A percentile compares a stretch with the other conserved stretches of the same genome.
phyloP scores from a whole-genome alignment of 495 filamentous ascomycete genomes.

The Xylaria telfairii region DNA sequence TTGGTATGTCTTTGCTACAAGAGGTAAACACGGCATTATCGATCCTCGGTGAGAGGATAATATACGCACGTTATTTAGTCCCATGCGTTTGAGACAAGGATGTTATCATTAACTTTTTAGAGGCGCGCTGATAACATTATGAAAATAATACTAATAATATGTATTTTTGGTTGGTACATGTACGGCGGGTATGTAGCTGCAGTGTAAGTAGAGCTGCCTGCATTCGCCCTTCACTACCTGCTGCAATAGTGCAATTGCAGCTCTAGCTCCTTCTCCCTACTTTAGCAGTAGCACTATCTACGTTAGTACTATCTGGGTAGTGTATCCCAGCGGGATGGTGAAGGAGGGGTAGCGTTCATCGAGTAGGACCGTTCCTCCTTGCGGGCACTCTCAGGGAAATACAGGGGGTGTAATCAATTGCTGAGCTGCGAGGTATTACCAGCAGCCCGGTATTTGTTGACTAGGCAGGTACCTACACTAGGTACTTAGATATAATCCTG shows the following conservation, averaged over 20 bases:
- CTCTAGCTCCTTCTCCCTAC: neutral
- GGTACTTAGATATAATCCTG: neutral
- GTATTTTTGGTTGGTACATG: slow-evolving; percentile 9
- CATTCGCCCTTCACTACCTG: neutral
- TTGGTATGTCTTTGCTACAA: too few relatives aligned
- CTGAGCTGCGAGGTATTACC: neutral
- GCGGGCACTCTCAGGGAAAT: neutral
- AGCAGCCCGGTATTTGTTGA: neutral
- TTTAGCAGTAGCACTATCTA: neutral
- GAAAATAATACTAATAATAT: neutral
- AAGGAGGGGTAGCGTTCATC: neutral
- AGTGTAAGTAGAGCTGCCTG: slow-evolving; percentile 10
- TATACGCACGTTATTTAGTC: slow-evolving; percentile 31
- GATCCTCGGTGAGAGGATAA: slow-evolving; percentile 17
- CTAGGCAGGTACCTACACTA: too few relatives aligned
- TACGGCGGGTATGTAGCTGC: slow-evolving; percentile 25
- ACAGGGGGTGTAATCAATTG: neutral
- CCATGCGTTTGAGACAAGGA: slow-evolving; percentile 19
- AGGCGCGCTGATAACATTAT: neutral
- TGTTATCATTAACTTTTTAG: neutral
- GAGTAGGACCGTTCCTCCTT: neutral
- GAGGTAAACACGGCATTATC: slow-evolving; percentile 9
- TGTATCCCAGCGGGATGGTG: neutral
- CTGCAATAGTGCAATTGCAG: neutral
- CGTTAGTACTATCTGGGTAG: neutral